Evolutionary conservation across 2,329 filamentous ascomycete species (phyloP).

Genomic region (Sporothrix schenckii): DNA sequence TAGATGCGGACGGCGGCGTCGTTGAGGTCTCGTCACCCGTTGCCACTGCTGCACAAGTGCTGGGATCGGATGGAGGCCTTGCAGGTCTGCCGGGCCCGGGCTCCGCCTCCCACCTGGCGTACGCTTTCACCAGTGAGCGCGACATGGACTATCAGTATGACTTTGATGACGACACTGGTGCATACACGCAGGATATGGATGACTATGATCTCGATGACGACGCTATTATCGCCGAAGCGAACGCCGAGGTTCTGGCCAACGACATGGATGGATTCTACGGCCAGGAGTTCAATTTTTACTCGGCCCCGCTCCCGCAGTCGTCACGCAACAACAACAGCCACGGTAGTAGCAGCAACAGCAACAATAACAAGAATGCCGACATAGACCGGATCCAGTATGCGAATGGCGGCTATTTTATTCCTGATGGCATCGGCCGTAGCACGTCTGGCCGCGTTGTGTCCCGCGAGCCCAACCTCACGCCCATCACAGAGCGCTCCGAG

Average conservation of each 20-base stretch:
- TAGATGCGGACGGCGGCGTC: conserved; percentile 24
- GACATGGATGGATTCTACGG: conserved; percentile 95
- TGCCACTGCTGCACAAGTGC: not conserved
- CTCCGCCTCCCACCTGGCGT: conserved; percentile 31
- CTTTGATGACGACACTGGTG: conserved; percentile 60
- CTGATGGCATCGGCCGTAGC: conserved; percentile 65
- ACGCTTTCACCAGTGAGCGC: conserved; percentile 35
- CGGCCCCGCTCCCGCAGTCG: conserved; percentile 53
- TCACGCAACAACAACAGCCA: not conserved
- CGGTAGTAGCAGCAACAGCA: conserved; percentile 45
- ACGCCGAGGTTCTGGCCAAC: conserved; percentile 87
- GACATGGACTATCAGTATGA: conserved; percentile 52
- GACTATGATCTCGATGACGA: conserved; percentile 76
- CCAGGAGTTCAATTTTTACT: conserved; percentile 95
- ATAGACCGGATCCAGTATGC: conserved; percentile 61
- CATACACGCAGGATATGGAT: conserved; percentile 52
- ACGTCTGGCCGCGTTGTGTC: conserved; percentile 74
- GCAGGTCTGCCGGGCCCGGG: not conserved
- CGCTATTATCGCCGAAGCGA: conserved; percentile 90
- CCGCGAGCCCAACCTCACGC: conserved; percentile 88
- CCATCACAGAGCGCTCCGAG: conserved; percentile 93
- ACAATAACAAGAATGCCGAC: not conserved
- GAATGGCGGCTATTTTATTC: conserved; percentile 88
- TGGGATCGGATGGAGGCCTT: not conserved
- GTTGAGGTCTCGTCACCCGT: conserved; percentile 39